Evolutionary conservation across 306 rosid species (phyloP), one percentile per base, ranked within the genome.

Genomic region (Pyrus pyrifolia): DNA sequence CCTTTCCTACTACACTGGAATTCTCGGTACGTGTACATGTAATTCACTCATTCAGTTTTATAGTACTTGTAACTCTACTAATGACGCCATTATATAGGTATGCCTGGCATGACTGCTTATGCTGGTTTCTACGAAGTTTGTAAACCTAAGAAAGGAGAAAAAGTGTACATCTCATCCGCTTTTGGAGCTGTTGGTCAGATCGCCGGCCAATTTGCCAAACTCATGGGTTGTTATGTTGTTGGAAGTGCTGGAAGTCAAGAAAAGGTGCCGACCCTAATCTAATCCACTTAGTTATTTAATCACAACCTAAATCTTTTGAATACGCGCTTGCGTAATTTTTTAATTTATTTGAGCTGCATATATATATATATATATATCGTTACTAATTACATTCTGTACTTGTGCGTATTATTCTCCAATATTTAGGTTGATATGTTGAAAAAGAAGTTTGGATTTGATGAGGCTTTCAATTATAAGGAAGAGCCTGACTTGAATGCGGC

Each of bases 1-100:
- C 23, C 88, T 89, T 23, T 83, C 91, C 7, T 72, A 87, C 55
- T 89, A 89, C 66, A 85, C 91, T 23, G 91, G 93, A 68, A 71
- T 89, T 74, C 91, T 89, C 13, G 93, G 91, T 85, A 85, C 45
- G 45, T 42, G 45, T 38, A 38, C 45, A 42, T 42, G 45, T 10
- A 66, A 25, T 0, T n/a, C 22, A 17, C 9, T 22, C 15, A 3
- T 6, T 40, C 8, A 15, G 17, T 18, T 15, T 40, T 12, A 4
- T 19, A 25, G 23, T 38, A 19, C 27, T 19, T 6, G 29, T 22
- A 29, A 6, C 11, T 21, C 9, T 22, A n/a, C 49, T 14, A 42
- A 42, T 42, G 45, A 42, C 12, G 45, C 12, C 45, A 0, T 42
- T 38, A 22, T 22, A 5, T 51, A 31, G 66, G 74, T 19, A 71